Percentiles rank a stretch among this genome's conserved stretches.
Conservation (phyloP, 805 yeast genomes). For the Candida manassasensis region DNA sequence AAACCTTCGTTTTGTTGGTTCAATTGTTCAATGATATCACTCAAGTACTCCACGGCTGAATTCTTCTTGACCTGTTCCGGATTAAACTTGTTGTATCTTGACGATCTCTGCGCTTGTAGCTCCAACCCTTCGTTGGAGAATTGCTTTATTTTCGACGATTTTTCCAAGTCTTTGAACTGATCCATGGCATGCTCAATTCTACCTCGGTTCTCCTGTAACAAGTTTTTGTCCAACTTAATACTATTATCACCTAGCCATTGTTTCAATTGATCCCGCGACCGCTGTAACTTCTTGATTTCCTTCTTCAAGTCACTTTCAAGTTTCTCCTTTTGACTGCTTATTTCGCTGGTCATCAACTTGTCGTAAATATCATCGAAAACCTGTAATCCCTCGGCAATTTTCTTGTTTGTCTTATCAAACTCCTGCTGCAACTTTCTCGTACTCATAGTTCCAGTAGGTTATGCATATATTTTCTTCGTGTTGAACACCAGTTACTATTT, state of each 20-base stretch:
- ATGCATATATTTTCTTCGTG: neutral
- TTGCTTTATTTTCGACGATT: constrained; percentile 88
- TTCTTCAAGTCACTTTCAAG: constrained; percentile 88
- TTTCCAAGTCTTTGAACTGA: constrained; percentile 89
- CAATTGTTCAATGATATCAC: constrained; percentile 70
- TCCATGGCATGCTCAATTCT: constrained; percentile 92
- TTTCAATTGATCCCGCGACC: constrained; percentile 91
- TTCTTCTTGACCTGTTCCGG: constrained; percentile 77
- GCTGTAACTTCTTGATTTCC: constrained; percentile 90
- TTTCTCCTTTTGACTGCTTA: constrained; percentile 87
- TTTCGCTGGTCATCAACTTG: constrained; percentile 75
- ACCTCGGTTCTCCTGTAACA: constrained; percentile 53
- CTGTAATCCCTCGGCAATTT: constrained; percentile 83
- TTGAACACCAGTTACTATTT: too few species aligned
- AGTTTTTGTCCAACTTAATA: constrained; percentile 62
- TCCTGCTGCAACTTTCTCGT: constrained; percentile 54
- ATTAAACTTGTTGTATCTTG: constrained; percentile 40
- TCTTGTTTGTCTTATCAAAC: constrained; percentile 89
- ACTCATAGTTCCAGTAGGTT: constrained; percentile 27
- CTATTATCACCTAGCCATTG: constrained; percentile 91
- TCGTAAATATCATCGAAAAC: constrained; percentile 84
- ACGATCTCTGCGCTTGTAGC: constrained; percentile 40
- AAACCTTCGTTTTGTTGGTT: constrained; percentile 74
- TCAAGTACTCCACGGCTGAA: constrained; percentile 66
- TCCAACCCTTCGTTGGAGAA: constrained; percentile 90